Evolutionary conservation across 768 basidiomycete genomes (phyloP).

Genomic region (Leccinum disarticulatum): DNA sequence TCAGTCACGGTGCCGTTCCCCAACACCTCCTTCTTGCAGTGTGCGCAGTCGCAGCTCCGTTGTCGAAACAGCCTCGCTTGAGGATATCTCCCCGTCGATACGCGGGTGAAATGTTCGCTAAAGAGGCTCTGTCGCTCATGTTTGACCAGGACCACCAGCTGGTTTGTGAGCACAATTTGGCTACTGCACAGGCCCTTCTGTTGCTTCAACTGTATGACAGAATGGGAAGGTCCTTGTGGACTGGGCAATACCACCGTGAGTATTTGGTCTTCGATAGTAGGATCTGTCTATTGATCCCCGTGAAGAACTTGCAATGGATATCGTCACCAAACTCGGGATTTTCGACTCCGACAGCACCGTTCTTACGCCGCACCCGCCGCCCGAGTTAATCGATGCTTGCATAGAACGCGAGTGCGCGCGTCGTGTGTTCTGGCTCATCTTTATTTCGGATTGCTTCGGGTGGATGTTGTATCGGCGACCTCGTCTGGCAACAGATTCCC

Average conservation of each 20-base stretch:
- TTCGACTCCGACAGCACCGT: conserved; percentile 61
- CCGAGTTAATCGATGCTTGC: conserved; percentile 57
- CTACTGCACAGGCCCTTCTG: conserved; percentile 74
- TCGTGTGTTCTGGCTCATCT: conserved; percentile 79
- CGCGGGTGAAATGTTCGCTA: conserved; percentile 52
- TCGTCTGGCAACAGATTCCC: conserved; percentile 38
- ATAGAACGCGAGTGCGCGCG: conserved; percentile 79
- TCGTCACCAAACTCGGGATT: conserved; percentile 66
- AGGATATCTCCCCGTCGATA: conserved; percentile 54
- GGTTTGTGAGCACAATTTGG: conserved; percentile 60
- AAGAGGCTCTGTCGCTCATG: conserved; percentile 66
- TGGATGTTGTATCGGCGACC: conserved; percentile 38
- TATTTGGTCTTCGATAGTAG: background rate
- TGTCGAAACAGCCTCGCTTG: conserved; percentile 65
- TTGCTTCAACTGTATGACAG: conserved; percentile 70
- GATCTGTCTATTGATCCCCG: conserved; percentile 14
- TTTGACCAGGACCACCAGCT: conserved; percentile 66
- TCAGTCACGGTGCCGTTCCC: conserved; percentile 68
- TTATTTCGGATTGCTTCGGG: conserved; percentile 53
- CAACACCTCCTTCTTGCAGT: conserved; percentile 69
- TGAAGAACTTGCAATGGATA: conserved; percentile 61
- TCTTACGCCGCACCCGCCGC: conserved; percentile 56
- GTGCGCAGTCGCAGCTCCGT: conserved; percentile 76
- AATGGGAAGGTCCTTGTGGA: conserved; percentile 38
- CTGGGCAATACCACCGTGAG: conserved; percentile 33